Evolutionary conservation across 2,329 filamentous ascomycete genomes (phyloP).

Genomic region (Fusarium udum): DNA sequence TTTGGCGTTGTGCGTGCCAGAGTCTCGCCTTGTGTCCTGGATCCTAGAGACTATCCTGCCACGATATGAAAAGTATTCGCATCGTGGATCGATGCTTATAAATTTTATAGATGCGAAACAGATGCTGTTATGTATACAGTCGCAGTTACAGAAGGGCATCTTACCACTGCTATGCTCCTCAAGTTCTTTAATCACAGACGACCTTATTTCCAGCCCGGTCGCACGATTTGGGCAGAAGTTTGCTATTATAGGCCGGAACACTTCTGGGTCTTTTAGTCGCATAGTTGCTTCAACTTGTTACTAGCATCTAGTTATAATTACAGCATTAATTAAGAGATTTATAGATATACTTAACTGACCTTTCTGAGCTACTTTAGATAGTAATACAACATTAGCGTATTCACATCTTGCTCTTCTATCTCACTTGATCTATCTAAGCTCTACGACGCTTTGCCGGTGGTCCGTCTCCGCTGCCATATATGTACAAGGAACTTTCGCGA

Average conservation of each 20-base stretch:
- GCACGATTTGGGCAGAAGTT: not conserved
- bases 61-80: not conserved
- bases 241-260: not conserved
- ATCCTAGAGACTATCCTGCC: not conserved
- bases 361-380: too few species aligned
- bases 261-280: rapidly evolving
- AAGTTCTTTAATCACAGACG: not conserved
- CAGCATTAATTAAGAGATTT: too few species aligned
- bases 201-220: not conserved
- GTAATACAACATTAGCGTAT: too few species aligned
- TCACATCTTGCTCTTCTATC: not conserved
- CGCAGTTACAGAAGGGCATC: rapidly evolving
- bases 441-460: not conserved
- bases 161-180: not conserved
- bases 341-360: too few species aligned
- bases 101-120: rapidly evolving
- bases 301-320: too few species aligned
- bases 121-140: not conserved
- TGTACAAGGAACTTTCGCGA: rapidly evolving
- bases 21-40: not conserved
- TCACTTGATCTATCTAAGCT: not conserved
- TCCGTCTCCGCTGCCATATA: rapidly evolving
- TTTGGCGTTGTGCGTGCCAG: not conserved
- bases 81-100: not conserved
- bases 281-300: not conserved